Conservation (phyloP, 2,329 filamentous ascomycete genomes). For the Xylaria sp. region DNA sequence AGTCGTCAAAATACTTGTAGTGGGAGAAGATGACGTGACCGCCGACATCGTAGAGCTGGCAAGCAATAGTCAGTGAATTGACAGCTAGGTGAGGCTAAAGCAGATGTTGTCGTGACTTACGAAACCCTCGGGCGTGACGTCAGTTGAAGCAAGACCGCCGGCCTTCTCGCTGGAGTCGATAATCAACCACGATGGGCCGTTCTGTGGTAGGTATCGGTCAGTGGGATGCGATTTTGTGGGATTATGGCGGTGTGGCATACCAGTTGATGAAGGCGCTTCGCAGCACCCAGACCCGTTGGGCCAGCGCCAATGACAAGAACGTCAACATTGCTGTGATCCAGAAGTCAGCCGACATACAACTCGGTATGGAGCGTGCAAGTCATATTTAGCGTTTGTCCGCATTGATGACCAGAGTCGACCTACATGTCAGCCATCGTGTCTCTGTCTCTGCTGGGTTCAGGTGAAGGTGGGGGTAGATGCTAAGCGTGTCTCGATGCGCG, state of each 20-base stretch:
- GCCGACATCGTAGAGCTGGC: constrained; percentile 94
- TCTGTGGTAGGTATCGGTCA: constrained; percentile 53
- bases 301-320: constrained; percentile 97
- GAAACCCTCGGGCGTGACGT: constrained; percentile 94
- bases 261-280: constrained; percentile 95
- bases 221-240: constrained; percentile 20
- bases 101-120: constrained; percentile 60
- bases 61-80: constrained; percentile 26
- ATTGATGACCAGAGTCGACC: constrained; percentile 10
- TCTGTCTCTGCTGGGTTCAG: constrained; percentile 13
- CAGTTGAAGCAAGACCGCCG: constrained; percentile 93
- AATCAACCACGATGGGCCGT: constrained; percentile 94
- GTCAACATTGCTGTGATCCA: constrained; percentile 74
- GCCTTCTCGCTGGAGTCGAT: constrained; percentile 89
- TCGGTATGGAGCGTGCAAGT: neutral
- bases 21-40: constrained; percentile 99
- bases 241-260: constrained; percentile 58
- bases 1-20: constrained; percentile 99
- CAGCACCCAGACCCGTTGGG: constrained; percentile 94
- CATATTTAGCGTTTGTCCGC: neutral
- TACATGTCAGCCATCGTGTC: constrained; percentile 29
- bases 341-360: constrained; percentile 19
- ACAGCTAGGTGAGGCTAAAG: neutral
- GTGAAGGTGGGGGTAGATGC: constrained; percentile 7
- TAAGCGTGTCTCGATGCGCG: constrained; percentile 6